A percentile compares a stretch with the other conserved stretches of the same genome.
Evolutionary conservation across 495 filamentous ascomycete species (phyloP).

Genomic region (Aspergillus carlsbadensis): DNA sequence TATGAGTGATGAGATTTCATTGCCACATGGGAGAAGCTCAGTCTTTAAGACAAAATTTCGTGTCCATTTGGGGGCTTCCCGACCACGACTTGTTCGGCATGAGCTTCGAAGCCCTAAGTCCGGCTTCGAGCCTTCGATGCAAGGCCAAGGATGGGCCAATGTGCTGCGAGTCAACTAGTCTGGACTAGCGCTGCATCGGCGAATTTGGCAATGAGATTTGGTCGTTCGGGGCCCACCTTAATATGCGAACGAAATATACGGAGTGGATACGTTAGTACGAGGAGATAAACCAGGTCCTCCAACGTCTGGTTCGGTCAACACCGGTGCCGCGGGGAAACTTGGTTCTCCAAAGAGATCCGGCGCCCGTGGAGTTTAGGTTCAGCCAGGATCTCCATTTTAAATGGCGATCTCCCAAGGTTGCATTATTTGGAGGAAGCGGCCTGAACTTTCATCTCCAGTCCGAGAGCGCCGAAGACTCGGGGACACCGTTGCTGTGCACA

Average conservation of each 20-base stretch:
- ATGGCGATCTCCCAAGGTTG: not conserved
- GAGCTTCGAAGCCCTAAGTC: constrained; percentile 3
- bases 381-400: not conserved
- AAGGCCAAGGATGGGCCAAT: constrained; percentile 2
- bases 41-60: not conserved
- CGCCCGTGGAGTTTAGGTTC: not conserved
- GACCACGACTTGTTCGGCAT: constrained; percentile 9
- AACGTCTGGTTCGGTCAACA: not conserved
- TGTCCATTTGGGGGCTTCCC: not conserved
- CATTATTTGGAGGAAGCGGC: not conserved
- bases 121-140: no score
- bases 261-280: no score
- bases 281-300: not conserved
- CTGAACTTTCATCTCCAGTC: not conserved
- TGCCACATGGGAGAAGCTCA: constrained; percentile 5
- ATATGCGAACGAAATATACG: not conserved
- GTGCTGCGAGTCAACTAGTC: constrained; percentile 1
- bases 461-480: no score
- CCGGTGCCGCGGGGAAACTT: not conserved
- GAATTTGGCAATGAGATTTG: not conserved
- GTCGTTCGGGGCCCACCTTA: not conserved
- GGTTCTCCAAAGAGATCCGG: not conserved
- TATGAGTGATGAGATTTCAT: not conserved
- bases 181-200: not conserved
- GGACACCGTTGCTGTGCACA: no score